phyloP scores from a whole-genome alignment of 2,329 filamentous ascomycete genomes.

The Thielaviopsis musarum region DNA sequence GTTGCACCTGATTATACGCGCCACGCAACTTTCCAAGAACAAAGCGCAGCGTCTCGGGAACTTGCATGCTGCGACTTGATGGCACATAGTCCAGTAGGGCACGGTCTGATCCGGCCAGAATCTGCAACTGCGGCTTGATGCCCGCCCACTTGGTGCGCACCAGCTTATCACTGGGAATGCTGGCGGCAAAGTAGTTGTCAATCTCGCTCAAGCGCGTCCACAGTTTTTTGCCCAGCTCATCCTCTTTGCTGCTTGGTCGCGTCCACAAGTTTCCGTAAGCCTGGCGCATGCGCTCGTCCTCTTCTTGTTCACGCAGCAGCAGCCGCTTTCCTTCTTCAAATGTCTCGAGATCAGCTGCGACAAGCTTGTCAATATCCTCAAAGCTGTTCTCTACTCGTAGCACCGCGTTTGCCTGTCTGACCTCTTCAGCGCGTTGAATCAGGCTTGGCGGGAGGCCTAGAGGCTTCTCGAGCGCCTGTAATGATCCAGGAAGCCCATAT shows the following conservation, averaged over 20 bases:
- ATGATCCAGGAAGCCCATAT: constrained; percentile 74
- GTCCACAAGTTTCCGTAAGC: constrained; percentile 78
- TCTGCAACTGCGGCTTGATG: constrained; percentile 55
- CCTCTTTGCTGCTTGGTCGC: constrained; percentile 50
- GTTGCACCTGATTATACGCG: constrained; percentile 67
- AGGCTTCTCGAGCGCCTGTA: constrained; percentile 90
- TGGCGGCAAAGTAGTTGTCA: constrained; percentile 64
- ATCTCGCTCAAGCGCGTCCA: constrained; percentile 65
- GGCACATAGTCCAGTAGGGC: constrained; percentile 80
- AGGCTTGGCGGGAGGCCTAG: constrained; percentile 74
- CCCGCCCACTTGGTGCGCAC: constrained; percentile 66
- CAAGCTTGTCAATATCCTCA: constrained; percentile 80
- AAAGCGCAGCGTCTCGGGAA: constrained; percentile 65
- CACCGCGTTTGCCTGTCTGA: constrained; percentile 77
- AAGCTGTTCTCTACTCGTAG: constrained; percentile 63
- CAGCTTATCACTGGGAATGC: constrained; percentile 35
- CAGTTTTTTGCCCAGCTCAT: constrained; percentile 49
- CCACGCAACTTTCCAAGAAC: constrained; percentile 63
- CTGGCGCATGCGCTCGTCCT: constrained; percentile 58
- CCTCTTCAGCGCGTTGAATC: constrained; percentile 81
- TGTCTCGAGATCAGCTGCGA: constrained; percentile 55
- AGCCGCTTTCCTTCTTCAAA: constrained; percentile 74
- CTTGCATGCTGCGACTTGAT: constrained; percentile 59
- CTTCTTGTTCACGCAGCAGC: constrained; percentile 61
- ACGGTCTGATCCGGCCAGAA: constrained; percentile 65